phyloP scores from a whole-genome alignment of 768 basidiomycete genomes.

The Rhodotorula babjevae region DNA sequence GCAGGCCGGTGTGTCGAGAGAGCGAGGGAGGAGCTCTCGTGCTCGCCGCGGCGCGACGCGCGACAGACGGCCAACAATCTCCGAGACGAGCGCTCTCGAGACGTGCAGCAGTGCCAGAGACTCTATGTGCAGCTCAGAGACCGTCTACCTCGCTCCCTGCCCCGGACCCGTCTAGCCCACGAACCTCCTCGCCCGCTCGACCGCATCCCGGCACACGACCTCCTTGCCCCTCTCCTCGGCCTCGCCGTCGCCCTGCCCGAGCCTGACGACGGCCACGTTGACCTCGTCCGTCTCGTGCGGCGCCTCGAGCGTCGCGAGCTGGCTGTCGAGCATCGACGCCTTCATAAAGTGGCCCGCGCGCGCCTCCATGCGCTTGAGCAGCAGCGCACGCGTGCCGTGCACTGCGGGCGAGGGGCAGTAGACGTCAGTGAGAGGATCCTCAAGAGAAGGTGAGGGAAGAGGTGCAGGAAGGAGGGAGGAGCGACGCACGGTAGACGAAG shows the following conservation, averaged over 20 bases:
- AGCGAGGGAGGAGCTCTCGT: neutral
- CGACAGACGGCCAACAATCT: neutral
- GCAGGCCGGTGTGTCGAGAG: neutral
- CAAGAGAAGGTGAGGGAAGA: neutral
- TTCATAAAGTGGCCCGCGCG: conserved; percentile 79
- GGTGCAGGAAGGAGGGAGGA: neutral
- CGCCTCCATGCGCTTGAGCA: conserved; percentile 61
- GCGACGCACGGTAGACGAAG: conserved; percentile 62
- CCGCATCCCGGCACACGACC: conserved; percentile 13
- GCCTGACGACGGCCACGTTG: conserved; percentile 28
- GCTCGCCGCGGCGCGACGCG: neutral
- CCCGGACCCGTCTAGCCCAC: neutral
- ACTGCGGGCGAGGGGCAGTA: conserved; percentile 45
- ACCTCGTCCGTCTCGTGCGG: conserved; percentile 50
- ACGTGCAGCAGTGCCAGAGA: neutral
- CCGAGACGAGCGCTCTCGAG: neutral
- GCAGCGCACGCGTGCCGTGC: conserved; percentile 56
- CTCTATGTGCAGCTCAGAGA: neutral
- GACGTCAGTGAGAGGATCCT: neutral
- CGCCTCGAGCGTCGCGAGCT: conserved; percentile 64
- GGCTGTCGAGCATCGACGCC: conserved; percentile 71
- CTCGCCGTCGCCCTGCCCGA: conserved; percentile 25
- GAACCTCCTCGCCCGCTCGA: neutral
- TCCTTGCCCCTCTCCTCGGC: conserved; percentile 23
- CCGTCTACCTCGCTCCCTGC: too few species aligned